Conservation (phyloP, 495 filamentous ascomycete species). For the Melanomma pulvis-pyrius region DNA sequence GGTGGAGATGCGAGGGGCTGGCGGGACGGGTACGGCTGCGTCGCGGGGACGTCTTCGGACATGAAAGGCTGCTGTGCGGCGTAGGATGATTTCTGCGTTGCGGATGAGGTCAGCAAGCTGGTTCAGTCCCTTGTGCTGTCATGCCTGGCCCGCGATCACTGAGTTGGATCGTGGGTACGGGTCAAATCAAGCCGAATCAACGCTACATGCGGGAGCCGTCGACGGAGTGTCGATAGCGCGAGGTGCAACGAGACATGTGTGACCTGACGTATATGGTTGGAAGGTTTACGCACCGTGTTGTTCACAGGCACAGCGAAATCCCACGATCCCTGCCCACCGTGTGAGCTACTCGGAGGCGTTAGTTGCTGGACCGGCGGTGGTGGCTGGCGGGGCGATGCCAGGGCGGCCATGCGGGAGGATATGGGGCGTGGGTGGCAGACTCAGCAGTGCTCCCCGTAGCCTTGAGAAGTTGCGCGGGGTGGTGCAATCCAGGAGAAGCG, state of each 20-base stretch:
- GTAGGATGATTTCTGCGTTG: constrained; percentile 24
- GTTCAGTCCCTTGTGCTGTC: neutral
- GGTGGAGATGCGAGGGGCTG: constrained; percentile 35
- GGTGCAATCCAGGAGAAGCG: neutral
- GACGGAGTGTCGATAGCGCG: constrained; percentile 17
- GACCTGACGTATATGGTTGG: neutral
- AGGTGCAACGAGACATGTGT: constrained; percentile 24
- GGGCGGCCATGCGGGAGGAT: constrained; percentile 31
- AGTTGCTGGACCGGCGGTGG: constrained; percentile 39
- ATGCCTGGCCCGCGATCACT: neutral
- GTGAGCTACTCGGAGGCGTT: constrained; percentile 56
- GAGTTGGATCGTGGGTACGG: neutral
- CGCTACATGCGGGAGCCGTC: constrained; percentile 19
- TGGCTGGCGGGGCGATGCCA: constrained; percentile 32
- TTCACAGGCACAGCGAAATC: constrained; percentile 50
- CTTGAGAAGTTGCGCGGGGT: neutral
- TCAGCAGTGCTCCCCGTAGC: neutral
- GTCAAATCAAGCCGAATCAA: constrained; percentile 12
- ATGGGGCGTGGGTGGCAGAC: too few relatives aligned
- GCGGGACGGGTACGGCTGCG: constrained; percentile 27
- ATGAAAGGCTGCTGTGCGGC: constrained; percentile 34
- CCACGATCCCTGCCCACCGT: constrained; percentile 56
- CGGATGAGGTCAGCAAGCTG: constrained; percentile 3
- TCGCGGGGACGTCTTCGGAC: constrained; percentile 34
- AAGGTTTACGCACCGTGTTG: constrained; percentile 40